phyloP scores from a whole-genome alignment of 2,329 filamentous ascomycete species.

The Shiraia sp. region DNA sequence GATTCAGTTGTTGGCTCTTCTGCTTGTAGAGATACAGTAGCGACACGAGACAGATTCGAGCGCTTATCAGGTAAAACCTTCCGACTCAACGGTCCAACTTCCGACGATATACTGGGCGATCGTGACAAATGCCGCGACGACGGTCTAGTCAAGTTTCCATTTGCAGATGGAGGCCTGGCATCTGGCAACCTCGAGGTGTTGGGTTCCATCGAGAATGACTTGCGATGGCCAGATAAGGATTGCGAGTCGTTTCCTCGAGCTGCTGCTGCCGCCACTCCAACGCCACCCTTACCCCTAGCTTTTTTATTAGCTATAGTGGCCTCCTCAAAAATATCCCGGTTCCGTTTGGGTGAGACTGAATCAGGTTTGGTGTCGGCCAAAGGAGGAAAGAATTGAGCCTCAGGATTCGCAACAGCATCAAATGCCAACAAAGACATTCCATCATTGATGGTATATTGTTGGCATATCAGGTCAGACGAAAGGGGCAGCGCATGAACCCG shows the following conservation, averaged over 20 bases:
- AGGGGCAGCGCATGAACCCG: constrained; percentile 48
- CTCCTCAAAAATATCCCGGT: constrained; percentile 53
- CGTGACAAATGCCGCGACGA: constrained; percentile 30
- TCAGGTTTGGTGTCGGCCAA: constrained; percentile 24
- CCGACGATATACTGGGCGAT: constrained; percentile 40
- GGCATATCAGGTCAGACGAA: constrained; percentile 47
- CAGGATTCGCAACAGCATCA: constrained; percentile 9
- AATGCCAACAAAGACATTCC: constrained; percentile 10
- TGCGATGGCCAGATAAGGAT: constrained; percentile 36
- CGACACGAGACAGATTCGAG: constrained; percentile 40
- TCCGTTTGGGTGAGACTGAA: constrained; percentile 45
- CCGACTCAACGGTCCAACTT: constrained; percentile 35
- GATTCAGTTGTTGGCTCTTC: constrained; percentile 43
- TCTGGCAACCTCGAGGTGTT: constrained; percentile 25
- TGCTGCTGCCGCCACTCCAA: constrained; percentile 49
- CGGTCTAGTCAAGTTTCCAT: constrained; percentile 24
- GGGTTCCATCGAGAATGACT: constrained; percentile 35
- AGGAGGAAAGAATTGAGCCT: constrained; percentile 40
- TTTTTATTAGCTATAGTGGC: constrained; percentile 50
- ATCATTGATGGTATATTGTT: constrained; percentile 5
- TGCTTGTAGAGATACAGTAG: constrained; percentile 31
- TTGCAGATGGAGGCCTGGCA: constrained; percentile 29
- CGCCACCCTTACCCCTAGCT: constrained; percentile 48
- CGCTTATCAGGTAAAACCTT: constrained; percentile 37
- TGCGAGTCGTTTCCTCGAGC: constrained; percentile 34